Evolutionary conservation across 176 grass and related monocot genomes (phyloP), one percentile per base, ranked within the genome.

Genomic region (Guadua angustifolia): DNA sequence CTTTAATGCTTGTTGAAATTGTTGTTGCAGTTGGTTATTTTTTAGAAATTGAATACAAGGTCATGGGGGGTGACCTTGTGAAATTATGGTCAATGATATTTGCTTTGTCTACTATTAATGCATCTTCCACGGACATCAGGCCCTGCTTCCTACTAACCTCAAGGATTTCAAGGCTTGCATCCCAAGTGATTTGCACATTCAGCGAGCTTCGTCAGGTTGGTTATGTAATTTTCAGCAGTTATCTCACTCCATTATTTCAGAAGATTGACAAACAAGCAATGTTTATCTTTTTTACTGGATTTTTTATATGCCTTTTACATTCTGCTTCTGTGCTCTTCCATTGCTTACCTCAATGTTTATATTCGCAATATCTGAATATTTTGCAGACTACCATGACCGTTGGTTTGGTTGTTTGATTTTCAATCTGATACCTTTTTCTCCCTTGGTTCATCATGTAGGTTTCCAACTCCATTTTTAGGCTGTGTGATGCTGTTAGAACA

Each of bases 151-250:
- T 94, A 71, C 74, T 95, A 81, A 74, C 85, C 85, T 92, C 90
- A 76, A 87, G 88, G 73, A 95, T 99, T 86, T 88, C 89, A 84
- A 86, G 88, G 64, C 80, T 95, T 79, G 83, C 91, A 15, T 85
- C 86, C 50, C 91, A 89, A 86, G 68, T 95, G 49, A 99, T 95
- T 84, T 85, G 64, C 70, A 86, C 91, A 82, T 99, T 89, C 78
- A 87, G 91, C 39, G 96, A 99, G 78, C 96, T 99, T 92, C 93
- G 96, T 59, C 93, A 95, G 91, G 96, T 98, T 81, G 62, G 92
- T 94, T 79, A 84, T 75, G 46, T 79, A 35, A 33, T 79, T 79
- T 75, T 69, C 18, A 25, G 43, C 73, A 53, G 35, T 50, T 80
- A 24, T 24, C 44, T 74, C 40, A 38, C 18, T 69, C 3, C 2